Evolutionary conservation across 176 grass and related monocot species (phyloP).

Genomic region (Triticum urartu): DNA sequence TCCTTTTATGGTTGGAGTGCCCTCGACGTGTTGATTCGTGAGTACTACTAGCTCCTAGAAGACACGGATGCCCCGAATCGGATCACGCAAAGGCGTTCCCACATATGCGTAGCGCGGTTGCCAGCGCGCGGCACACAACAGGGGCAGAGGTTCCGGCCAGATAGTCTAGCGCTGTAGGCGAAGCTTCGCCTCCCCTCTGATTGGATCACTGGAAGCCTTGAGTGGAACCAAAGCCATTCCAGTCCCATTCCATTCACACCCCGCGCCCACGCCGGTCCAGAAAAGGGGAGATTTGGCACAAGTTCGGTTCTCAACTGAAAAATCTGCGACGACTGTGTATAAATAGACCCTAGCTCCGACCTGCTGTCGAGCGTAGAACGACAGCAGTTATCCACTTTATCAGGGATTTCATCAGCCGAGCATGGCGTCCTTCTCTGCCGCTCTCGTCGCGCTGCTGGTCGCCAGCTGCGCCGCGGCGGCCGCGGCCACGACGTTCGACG

Average conservation of each 20-base stretch:
- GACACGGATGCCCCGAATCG: not conserved
- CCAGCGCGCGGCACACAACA: not conserved
- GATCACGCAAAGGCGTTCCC: not conserved
- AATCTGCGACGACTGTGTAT: too few relatives aligned
- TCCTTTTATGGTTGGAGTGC: not conserved
- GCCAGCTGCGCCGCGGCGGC: slow-evolving; percentile 17
- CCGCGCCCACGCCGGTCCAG: not conserved
- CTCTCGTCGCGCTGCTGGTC: slow-evolving; percentile 13
- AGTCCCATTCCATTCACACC: slow-evolving; percentile 33
- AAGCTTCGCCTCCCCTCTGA: not conserved
- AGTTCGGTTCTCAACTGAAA: not conserved
- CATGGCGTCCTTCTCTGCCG: slow-evolving; percentile 30
- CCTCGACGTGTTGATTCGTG: not conserved
- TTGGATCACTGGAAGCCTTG: slow-evolving; percentile 25
- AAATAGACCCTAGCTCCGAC: too few relatives aligned
- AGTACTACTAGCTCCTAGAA: not conserved
- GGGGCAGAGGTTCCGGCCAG: not conserved
- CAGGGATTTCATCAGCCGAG: not conserved
- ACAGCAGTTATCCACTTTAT: too few relatives aligned
- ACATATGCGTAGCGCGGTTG: not conserved
- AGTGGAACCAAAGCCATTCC: slow-evolving; percentile 24
- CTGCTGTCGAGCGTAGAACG: too few relatives aligned
- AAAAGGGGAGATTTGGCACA: not conserved
- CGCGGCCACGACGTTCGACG: slow-evolving; percentile 51
- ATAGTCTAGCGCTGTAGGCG: not conserved